Base-by-base conservation (phyloP, 352 stramenopile genomes). In the Nothophytophthora sp. region DNA sequence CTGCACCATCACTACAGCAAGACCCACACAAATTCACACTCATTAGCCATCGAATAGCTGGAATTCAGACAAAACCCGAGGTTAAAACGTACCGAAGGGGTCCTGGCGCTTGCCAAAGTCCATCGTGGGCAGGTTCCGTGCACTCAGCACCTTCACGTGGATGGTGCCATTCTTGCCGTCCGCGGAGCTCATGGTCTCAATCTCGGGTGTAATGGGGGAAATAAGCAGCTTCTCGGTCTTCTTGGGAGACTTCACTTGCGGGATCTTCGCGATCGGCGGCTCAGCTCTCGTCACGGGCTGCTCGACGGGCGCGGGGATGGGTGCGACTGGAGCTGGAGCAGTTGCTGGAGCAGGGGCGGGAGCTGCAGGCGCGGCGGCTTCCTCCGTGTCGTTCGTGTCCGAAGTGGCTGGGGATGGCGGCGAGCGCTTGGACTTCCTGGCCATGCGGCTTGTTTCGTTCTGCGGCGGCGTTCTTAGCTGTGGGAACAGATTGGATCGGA, bases 81-180 rank as follows among this genome's bases (percentile, higher is more conserved):
- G 15, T 5, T 40, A 27, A 16, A 44, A 36, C 64, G 39, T 45
- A 91, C 80, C 82, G 34, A 90, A 77, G 2, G 83, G 83, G 55
- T 91, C 77, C 50, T 91, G 80, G 57, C 80, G 83, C 50, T 88
- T 89, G 63, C 78, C 77, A 59, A 88, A 90, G 67, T 90, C 76
- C 71, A 93, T 81, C 16, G 70, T 85, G 20, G 81, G 77, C 48
- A 91, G 53, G 50, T 81, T 84, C 19, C 55, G 56, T 25, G 76
- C 81, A 27, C 60, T 67, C 37, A 91, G 48, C 54, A 91, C 79
- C 41, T 71, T 80, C 33, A 93, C 76, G 56, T 93, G 81, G 38
- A 93, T 78, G 24, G 77, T 92, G 63, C 79, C 76, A 52, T 88
- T 88, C 60, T 40, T 50, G 40, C 41, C 34, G 44, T 42, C 19